A percentile compares a stretch with the other conserved stretches of the same genome.
Conservation (phyloP, 257 asterid genomes). For the Henckelia pumila region DNA sequence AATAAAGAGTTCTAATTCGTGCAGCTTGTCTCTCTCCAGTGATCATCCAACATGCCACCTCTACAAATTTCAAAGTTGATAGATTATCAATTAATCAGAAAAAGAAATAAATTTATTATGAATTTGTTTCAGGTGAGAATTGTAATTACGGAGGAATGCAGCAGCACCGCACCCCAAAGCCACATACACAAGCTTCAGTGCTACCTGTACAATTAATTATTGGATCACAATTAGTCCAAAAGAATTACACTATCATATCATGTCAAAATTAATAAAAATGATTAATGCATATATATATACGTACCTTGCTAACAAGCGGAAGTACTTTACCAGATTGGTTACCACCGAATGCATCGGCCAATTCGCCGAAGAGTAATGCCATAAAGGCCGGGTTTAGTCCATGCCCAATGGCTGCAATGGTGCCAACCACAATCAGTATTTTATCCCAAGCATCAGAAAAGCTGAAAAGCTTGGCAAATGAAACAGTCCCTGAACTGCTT, state of each 20-base stretch:
- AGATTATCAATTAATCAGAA: background rate
- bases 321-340: slow-evolving; percentile 30
- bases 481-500: slow-evolving; percentile 30
- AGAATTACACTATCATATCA: no score
- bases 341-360: slow-evolving; percentile 64
- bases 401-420: slow-evolving; percentile 62
- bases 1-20: slow-evolving; percentile 63
- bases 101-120: background rate
- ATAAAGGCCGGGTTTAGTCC: slow-evolving; percentile 69
- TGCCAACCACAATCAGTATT: slow-evolving; percentile 58
- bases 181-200: slow-evolving; percentile 65
- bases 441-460: slow-evolving; percentile 63
- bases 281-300: no score
- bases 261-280: background rate
- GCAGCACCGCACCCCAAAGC: slow-evolving; percentile 68
- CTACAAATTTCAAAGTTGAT: slow-evolving; percentile 30
- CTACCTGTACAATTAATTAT: slow-evolving; percentile 32
- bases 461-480: slow-evolving; percentile 67
- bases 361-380: slow-evolving; percentile 71
- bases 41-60: slow-evolving; percentile 92
- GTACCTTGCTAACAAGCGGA: slow-evolving; percentile 53
- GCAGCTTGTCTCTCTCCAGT: slow-evolving; percentile 92
- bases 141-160: slow-evolving; percentile 72
- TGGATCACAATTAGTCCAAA: background rate
- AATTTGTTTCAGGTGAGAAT: background rate